phyloP scores from a whole-genome alignment of 495 filamentous ascomycete genomes.

The Aspergillus bridgeri region DNA sequence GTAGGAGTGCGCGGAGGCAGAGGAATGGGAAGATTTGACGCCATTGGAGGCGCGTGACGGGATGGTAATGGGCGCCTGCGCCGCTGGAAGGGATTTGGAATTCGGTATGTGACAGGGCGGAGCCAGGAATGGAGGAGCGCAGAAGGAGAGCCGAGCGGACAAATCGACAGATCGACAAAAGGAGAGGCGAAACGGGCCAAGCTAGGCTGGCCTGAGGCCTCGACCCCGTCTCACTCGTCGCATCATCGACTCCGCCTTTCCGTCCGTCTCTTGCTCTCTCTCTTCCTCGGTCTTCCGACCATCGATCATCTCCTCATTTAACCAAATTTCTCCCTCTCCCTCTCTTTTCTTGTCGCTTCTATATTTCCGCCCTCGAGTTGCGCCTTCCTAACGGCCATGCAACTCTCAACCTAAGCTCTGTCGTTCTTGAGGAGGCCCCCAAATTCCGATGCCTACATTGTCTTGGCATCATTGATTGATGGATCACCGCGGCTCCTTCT shows the following conservation, averaged over 20 bases:
- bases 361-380: slow-evolving; percentile 1
- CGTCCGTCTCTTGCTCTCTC: slow-evolving; percentile 14
- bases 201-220: slow-evolving; percentile 22
- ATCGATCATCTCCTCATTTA: slow-evolving; percentile 2
- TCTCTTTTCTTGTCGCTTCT: not conserved
- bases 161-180: not conserved
- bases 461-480: slow-evolving; percentile 32
- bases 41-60: slow-evolving; percentile 37
- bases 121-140: slow-evolving; percentile 2
- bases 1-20: slow-evolving; percentile 65
- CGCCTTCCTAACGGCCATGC: slow-evolving; percentile 16
- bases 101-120: not conserved
- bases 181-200: slow-evolving; percentile 8
- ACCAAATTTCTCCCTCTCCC: not conserved
- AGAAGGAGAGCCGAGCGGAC: slow-evolving; percentile 3
- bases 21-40: slow-evolving; percentile 59
- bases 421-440: slow-evolving; percentile 22
- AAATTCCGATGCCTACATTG: slow-evolving; percentile 30
- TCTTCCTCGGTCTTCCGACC: slow-evolving; percentile 30
- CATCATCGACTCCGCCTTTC: slow-evolving; percentile 37
- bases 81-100: not conserved
- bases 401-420: slow-evolving; percentile 15
- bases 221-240: slow-evolving; percentile 30
- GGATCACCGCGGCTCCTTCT: slow-evolving; percentile 49
- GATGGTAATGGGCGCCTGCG: slow-evolving; percentile 6